A percentile compares a stretch with the other conserved stretches of the same genome.
Conservation (phyloP, 208 protist species). For the Blastocrithidia nonstop region DNA sequence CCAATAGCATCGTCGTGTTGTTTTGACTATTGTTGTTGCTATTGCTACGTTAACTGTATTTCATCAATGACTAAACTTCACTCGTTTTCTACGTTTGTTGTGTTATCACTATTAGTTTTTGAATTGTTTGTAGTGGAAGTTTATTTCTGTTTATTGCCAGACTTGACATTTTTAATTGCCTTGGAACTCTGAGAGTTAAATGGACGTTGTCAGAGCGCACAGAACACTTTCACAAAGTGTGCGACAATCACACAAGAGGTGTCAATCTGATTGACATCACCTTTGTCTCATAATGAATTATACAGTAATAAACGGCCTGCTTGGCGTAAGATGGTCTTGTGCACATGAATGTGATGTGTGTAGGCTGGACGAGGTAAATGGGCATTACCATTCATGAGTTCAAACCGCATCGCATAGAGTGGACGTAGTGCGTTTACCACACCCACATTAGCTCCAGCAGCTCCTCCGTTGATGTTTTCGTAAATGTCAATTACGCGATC, state of each 20-base stretch:
- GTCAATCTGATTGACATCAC: constrained; percentile 49
- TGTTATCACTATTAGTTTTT: constrained; percentile 34
- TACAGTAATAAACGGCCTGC: constrained; percentile 43
- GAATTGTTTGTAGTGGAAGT: constrained; percentile 45
- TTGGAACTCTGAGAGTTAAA: constrained; percentile 40
- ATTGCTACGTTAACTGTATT: constrained; percentile 8
- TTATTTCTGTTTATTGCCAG: constrained; percentile 20
- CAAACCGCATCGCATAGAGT: constrained; percentile 58
- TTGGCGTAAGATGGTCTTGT: constrained; percentile 43
- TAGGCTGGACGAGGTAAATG: constrained; percentile 47
- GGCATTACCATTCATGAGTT: constrained; percentile 55
- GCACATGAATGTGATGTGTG: constrained; percentile 27
- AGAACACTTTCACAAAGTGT: constrained; percentile 71
- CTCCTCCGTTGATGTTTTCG: constrained; percentile 35
- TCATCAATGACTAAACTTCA: constrained; percentile 11
- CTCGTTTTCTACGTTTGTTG: no score
- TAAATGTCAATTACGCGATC: constrained; percentile 66
- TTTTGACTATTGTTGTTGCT: background rate
- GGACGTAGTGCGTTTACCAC: constrained; percentile 31
- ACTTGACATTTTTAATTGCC: background rate
- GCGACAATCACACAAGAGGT: constrained; percentile 45
- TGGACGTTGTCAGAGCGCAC: constrained; percentile 31
- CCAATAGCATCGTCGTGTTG: no score
- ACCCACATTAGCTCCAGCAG: constrained; percentile 5
- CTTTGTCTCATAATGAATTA: constrained; percentile 56